These are phyloP conservation scores for Przewalskia tangutica DNA, from an alignment of 257 asterid species.

Conservation along the genomic window DNA sequence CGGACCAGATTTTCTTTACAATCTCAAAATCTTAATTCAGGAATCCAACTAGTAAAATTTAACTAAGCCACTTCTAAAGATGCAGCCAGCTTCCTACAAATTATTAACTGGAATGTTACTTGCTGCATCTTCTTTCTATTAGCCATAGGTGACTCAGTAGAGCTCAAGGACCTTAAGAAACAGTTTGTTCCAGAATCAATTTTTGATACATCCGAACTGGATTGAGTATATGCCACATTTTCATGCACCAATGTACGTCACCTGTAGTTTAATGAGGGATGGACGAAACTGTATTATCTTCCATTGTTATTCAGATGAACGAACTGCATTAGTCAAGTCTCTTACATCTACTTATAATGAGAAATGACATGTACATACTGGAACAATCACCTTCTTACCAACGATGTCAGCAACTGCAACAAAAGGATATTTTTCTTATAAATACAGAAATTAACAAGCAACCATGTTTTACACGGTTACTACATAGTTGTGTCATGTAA, in stretches of 20 bases:
- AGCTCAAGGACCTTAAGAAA: not conserved
- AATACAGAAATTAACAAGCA: not conserved
- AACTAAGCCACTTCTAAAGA: not conserved
- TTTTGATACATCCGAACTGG: not conserved
- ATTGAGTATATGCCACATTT: not conserved
- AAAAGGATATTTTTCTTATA: slow-evolving; percentile 3
- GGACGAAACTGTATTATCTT: not conserved
- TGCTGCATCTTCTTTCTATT: not conserved
- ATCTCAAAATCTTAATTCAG: not conserved
- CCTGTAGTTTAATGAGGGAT: not conserved
- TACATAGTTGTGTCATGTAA: not conserved
- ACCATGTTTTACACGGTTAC: not conserved
- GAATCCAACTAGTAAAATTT: not conserved
- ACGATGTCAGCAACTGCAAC: slow-evolving; percentile 74
- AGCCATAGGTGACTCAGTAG: not conserved
- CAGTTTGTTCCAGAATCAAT: not conserved
- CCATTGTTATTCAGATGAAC: not conserved
- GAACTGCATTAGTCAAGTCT: not conserved
- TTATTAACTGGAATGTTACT: not conserved
- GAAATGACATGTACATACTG: not conserved
- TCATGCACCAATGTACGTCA: not conserved
- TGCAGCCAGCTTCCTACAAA: not conserved
- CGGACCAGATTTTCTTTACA: not conserved
- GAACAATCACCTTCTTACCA: slow-evolving; percentile 67
- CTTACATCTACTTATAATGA: not conserved